Evolutionary conservation across 108 stramenopile genomes (phyloP).

Genomic region (Hondaea fermentalgiana): DNA sequence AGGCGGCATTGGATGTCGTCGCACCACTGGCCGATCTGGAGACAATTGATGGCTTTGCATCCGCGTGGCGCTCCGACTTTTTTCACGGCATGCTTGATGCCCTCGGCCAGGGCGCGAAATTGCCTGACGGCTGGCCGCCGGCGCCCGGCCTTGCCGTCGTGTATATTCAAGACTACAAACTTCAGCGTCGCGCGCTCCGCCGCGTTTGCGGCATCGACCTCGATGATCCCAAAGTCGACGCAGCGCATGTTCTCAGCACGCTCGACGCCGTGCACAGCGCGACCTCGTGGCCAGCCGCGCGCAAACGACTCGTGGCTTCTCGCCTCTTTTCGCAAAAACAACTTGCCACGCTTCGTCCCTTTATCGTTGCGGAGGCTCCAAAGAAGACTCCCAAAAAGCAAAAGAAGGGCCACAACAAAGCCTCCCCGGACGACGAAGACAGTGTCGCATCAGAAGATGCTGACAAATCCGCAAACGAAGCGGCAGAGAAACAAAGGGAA

Average conservation of each 20-base stretch:
- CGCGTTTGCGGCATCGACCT: not conserved
- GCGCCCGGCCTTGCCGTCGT: not conserved
- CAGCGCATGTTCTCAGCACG: not conserved
- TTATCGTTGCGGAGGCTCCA: not conserved
- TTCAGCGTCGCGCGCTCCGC: not conserved
- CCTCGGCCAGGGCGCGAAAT: not conserved
- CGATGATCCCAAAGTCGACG: not conserved
- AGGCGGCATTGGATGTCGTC: not conserved
- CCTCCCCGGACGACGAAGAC: too few species aligned
- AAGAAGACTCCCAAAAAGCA: too few species aligned
- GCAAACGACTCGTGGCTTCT: not conserved
- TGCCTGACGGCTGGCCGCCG: not conserved
- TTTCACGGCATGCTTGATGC: not conserved
- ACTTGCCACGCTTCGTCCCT: not conserved
- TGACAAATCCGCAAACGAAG: too few species aligned
- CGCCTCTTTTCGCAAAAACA: not conserved
- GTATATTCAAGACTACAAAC: constrained; percentile 6
- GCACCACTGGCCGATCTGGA: not conserved
- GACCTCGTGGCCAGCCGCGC: not conserved
- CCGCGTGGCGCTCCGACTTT: not conserved
- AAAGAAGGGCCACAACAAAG: too few species aligned
- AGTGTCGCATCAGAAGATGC: too few species aligned
- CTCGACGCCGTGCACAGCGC: not conserved
- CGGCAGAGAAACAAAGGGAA: too few species aligned
- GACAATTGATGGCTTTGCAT: not conserved